Evolutionary conservation across 2,329 filamentous ascomycete species (phyloP).

Genomic region (Clarireedia monteithiana): DNA sequence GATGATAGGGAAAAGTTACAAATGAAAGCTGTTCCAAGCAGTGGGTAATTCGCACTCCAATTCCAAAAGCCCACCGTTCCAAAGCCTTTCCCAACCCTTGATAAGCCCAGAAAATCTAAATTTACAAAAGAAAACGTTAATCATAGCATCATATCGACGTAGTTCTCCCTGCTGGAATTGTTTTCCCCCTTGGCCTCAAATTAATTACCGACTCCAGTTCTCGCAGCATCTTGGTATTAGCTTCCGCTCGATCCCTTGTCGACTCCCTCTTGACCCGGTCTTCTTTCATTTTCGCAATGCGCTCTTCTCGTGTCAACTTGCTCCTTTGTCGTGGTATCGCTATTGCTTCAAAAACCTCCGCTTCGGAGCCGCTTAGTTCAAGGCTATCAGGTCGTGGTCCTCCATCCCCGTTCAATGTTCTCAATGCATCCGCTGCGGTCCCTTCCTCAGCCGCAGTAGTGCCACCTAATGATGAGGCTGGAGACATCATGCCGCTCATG

Average conservation of each 20-base stretch:
- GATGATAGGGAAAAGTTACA: not conserved
- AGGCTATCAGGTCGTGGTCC: slow-evolving; percentile 39
- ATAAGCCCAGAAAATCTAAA: not conserved
- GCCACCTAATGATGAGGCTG: slow-evolving; percentile 57
- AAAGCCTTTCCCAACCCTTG: not conserved
- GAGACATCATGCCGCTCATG: slow-evolving; percentile 48
- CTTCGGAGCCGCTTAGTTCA: slow-evolving; percentile 48
- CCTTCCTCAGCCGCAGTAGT: slow-evolving; percentile 54
- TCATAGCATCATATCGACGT: slow-evolving; percentile 27
- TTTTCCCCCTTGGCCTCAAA: slow-evolving; percentile 36
- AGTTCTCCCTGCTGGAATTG: slow-evolving; percentile 22
- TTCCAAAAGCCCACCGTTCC: not conserved
- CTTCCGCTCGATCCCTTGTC: slow-evolving; percentile 66
- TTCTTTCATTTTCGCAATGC: slow-evolving; percentile 80
- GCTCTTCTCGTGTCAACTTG: slow-evolving; percentile 73
- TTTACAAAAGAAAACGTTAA: slow-evolving; percentile 7
- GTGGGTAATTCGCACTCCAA: not conserved
- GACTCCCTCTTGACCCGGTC: slow-evolving; percentile 70
- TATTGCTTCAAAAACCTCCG: slow-evolving; percentile 84
- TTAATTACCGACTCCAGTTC: slow-evolving; percentile 88
- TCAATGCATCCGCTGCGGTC: slow-evolving; percentile 61
- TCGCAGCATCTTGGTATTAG: slow-evolving; percentile 80
- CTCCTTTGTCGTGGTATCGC: slow-evolving; percentile 65
- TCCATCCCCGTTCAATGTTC: slow-evolving; percentile 67
- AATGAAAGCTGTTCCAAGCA: slow-evolving; percentile 3